These are phyloP conservation scores for Zoysia japonica DNA, from an alignment of 176 grass and related monocot species.

Conservation along the genomic window DNA sequence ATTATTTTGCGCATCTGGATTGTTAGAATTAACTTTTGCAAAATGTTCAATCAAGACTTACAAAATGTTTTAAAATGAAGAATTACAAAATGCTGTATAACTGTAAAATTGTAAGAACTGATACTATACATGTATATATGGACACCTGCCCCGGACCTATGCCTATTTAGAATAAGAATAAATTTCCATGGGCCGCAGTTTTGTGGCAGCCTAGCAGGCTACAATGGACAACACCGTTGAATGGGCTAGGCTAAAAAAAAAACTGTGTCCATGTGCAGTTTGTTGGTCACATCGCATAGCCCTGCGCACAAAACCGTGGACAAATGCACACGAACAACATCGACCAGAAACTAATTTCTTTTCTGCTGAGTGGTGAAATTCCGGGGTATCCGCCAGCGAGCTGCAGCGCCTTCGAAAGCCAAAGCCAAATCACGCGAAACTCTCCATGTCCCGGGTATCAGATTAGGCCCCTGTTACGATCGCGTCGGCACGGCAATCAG, in stretches of 20 bases:
- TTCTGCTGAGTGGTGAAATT: neutral
- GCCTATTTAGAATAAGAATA: too few relatives aligned
- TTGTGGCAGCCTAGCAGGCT: neutral
- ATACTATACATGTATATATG: neutral
- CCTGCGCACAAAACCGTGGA: neutral
- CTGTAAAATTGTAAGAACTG: neutral
- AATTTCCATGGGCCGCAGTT: neutral
- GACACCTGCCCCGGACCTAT: too few relatives aligned
- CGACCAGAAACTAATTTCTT: neutral
- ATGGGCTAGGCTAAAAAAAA: too few relatives aligned
- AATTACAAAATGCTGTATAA: neutral
- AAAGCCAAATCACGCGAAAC: neutral
- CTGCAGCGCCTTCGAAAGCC: neutral
- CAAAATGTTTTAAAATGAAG: neutral
- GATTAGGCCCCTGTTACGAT: conserved; percentile 2
- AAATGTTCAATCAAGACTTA: neutral
- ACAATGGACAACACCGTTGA: neutral
- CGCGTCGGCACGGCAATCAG: neutral
- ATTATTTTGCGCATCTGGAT: neutral
- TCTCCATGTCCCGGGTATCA: neutral
- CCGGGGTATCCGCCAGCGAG: neutral
- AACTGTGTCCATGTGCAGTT: neutral
- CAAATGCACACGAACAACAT: neutral
- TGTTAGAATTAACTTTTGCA: neutral
- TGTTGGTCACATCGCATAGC: neutral